Base-by-base conservation (phyloP, 345 rosid genomes). In the Citrus glauca region DNA sequence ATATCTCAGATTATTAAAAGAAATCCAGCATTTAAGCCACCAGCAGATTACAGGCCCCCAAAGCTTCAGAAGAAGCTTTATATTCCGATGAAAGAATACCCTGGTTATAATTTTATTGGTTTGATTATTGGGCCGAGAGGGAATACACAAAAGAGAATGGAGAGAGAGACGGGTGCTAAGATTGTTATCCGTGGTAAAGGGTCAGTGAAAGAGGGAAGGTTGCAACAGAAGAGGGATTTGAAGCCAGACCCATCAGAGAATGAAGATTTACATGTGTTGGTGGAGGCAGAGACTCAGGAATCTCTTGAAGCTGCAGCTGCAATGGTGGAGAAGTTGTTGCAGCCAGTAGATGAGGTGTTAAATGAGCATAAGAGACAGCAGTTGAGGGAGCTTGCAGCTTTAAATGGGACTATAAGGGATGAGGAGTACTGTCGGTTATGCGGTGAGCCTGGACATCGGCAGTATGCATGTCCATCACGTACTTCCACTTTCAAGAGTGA, bases 321-420 rank as follows among this genome's bases (percentile, higher is more conserved):
- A 28, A 94, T 97, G 98, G 93, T 96, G 40, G 98, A 96, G 89
- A 96, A 96, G 88, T 85, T 96, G 48, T 75, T 96, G 89, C 98
- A 94, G 82, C 99, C 99, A 60, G 98, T 96, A 72, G 99, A 96
- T 76, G 99, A 96, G 85, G 98, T 92, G 37, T 62, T 94, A 81
- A 96, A 96, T 59, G 99, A 96, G 86, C 99, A 96, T 86, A 96
- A 96, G 87, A 92, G 99, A 88, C 98, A 91, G 79, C 99, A 96
- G 85, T 92, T 96, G 66, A 90, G 93, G 83, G 99, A 96, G 83
- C 97, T 96, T 79, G 99, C 99, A 0, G 85, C 98, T 9, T 87
- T 96, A 89, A 96, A 96, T 88, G 98, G 99, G 53, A 96, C 99
- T 1, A 96, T 96, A 75, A 91, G 98, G 87, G 99, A 96, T 82